Evolutionary conservation across 345 rosid species (phyloP).

Genomic region (Gossypium sturtianum): DNA sequence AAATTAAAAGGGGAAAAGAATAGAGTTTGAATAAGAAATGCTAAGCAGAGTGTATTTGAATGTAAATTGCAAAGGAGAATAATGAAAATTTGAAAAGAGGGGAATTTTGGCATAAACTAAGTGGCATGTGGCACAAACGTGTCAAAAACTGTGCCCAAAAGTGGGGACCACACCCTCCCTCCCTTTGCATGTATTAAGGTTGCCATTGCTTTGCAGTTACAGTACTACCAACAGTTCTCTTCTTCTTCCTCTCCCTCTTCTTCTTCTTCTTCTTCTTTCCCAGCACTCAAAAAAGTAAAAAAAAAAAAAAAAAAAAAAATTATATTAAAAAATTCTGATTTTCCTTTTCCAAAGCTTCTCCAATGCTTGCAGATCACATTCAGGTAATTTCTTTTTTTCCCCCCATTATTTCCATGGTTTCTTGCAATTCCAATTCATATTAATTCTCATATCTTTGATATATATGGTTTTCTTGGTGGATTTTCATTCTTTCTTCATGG

Average conservation of each 20-base stretch:
- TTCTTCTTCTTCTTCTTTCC: background rate
- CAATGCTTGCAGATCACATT: background rate
- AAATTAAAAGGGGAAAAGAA: too few species aligned
- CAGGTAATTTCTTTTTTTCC: conserved; percentile 1
- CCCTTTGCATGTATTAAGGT: conserved; percentile 1
- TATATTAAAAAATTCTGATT: background rate
- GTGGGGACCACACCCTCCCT: conserved; percentile 8
- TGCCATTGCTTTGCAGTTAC: conserved; percentile 21
- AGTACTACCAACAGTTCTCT: background rate
- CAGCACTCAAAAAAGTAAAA: background rate
- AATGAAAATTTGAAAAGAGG: background rate
- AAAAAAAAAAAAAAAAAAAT: too few species aligned
- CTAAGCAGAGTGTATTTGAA: too few species aligned
- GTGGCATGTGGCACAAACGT: conserved; percentile 25
- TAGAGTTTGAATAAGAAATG: too few species aligned
- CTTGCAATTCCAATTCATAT: background rate
- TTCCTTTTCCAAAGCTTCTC: background rate
- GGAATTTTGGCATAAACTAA: conserved; percentile 3
- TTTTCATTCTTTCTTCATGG: background rate
- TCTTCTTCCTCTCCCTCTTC: background rate
- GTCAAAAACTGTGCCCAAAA: conserved; percentile 5
- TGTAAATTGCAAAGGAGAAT: too few species aligned
- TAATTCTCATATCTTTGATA: background rate
- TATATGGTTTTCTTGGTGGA: background rate
- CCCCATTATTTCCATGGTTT: background rate